Evolutionary conservation across 768 basidiomycete species (phyloP).

Genomic region (Mycena polygramma): DNA sequence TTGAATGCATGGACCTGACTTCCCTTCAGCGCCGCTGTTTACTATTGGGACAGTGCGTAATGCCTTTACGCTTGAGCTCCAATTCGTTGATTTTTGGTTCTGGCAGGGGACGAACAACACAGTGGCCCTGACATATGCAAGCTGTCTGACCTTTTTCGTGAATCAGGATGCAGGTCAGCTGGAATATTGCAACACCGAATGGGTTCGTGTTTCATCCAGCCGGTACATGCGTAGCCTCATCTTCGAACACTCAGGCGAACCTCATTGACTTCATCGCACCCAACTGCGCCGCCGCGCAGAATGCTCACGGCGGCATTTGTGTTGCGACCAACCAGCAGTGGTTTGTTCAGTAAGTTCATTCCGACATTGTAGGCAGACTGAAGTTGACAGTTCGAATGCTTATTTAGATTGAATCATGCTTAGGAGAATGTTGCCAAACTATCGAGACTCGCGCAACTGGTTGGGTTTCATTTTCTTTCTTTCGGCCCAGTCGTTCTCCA

Average conservation of each 20-base stretch:
- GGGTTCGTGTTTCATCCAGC: constrained; percentile 48
- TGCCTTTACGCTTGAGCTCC: constrained; percentile 1
- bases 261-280: constrained; percentile 57
- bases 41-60: constrained; percentile 44
- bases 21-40: constrained; percentile 47
- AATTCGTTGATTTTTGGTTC: background rate
- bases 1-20: too few relatives aligned
- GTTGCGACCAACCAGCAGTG: constrained; percentile 60
- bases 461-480: too few relatives aligned
- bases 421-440: too few relatives aligned
- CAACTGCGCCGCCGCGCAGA: constrained; percentile 64
- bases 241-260: constrained; percentile 53
- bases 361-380: too few relatives aligned
- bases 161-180: constrained; percentile 58
- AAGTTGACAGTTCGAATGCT: too few relatives aligned
- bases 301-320: constrained; percentile 64
- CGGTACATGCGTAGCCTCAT: too few relatives aligned
- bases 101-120: constrained; percentile 49
- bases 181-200: constrained; percentile 62
- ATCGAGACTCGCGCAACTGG: too few relatives aligned
- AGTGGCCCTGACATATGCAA: constrained; percentile 55
- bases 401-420: too few relatives aligned
- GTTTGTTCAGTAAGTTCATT: constrained; percentile 67
- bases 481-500: too few relatives aligned
- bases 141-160: constrained; percentile 62